Percentiles rank a stretch among this genome's conserved stretches.
These are phyloP conservation scores for Debaryomyces tyrocola DNA, from an alignment of 805 yeast genomes.

Conservation along the genomic window DNA sequence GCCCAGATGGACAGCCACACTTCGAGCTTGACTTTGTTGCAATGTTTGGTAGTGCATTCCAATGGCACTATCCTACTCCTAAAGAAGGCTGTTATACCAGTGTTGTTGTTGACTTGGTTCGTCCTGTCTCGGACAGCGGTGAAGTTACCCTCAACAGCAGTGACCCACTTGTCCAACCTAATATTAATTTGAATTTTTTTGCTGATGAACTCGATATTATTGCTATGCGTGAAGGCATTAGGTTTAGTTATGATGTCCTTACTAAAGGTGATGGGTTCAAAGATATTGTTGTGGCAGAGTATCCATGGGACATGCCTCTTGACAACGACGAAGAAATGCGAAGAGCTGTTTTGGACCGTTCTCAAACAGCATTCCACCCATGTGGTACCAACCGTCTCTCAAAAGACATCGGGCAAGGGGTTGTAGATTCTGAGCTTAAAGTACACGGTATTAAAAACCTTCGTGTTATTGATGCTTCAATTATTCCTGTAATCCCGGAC, in stretches of 20 bases:
- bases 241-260: slow-evolving; percentile 25
- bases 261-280: slow-evolving; percentile 28
- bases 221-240: slow-evolving; percentile 28
- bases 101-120: slow-evolving; percentile 25
- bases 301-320: slow-evolving; percentile 29
- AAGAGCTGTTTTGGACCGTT: slow-evolving; percentile 25
- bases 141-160: slow-evolving; percentile 21
- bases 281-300: slow-evolving; percentile 24
- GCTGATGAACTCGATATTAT: slow-evolving; percentile 29
- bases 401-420: slow-evolving; percentile 15
- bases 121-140: slow-evolving; percentile 25
- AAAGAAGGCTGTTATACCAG: slow-evolving; percentile 17
- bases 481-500: slow-evolving; percentile 29
- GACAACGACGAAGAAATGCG: slow-evolving; percentile 27
- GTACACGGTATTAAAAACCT: slow-evolving; percentile 26
- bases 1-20: slow-evolving; percentile 26
- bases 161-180: slow-evolving; percentile 22
- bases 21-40: slow-evolving; percentile 23
- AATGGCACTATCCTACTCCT: slow-evolving; percentile 26
- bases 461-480: slow-evolving; percentile 30
- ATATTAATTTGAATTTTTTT: slow-evolving; percentile 22
- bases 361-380: slow-evolving; percentile 32
- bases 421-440: slow-evolving; percentile 25
- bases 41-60: slow-evolving; percentile 24
- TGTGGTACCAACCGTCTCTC: slow-evolving; percentile 26